Percentiles rank a stretch among this genome's conserved stretches.
Evolutionary conservation across 1,284 basidiomycete species (phyloP).

Genomic region (Megacollybia platyphylla): DNA sequence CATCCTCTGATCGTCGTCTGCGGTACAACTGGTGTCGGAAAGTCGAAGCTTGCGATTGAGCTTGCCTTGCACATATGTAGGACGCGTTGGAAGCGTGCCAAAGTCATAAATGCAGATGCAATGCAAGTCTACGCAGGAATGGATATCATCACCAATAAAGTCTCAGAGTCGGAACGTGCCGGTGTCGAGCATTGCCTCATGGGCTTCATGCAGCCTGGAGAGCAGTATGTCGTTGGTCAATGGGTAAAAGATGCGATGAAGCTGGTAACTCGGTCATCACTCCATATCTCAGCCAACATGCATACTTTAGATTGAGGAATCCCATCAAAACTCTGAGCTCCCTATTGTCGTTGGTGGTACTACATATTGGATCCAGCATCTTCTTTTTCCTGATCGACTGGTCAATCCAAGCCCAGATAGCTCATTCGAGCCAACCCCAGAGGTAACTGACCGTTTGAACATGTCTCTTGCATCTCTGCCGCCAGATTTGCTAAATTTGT

Average conservation of each 20-base stretch:
- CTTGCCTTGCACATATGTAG: conserved; percentile 54
- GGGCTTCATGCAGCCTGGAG: conserved; percentile 74
- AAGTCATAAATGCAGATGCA: conserved; percentile 90
- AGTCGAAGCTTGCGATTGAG: conserved; percentile 87
- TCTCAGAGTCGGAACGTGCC: conserved; percentile 62
- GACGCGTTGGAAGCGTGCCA: conserved; percentile 28
- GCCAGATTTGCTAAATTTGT: conserved; percentile 6
- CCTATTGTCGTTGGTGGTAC: conserved; percentile 94
- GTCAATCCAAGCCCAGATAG: conserved; percentile 9
- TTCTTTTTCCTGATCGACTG: conserved; percentile 70
- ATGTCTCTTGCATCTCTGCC: conserved; percentile 5
- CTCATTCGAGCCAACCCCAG: conserved; percentile 1
- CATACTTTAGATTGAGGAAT: conserved; percentile 50
- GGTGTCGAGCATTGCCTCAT: conserved; percentile 86
- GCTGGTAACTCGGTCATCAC: conserved; percentile 33
- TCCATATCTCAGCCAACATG: background rate
- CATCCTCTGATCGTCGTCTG: conserved; percentile 74
- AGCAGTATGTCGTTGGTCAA: conserved; percentile 79
- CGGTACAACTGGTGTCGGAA: conserved; percentile 95
- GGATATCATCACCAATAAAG: conserved; percentile 94
- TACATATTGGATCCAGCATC: conserved; percentile 94
- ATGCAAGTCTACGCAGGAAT: conserved; percentile 98
- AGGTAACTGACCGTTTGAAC: conserved; percentile 8
- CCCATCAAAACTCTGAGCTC: conserved; percentile 46
- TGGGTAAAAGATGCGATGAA: conserved; percentile 72